Base-by-base conservation (phyloP, 2,329 filamentous ascomycete species). In the Plenodomus tracheiphilus region DNA sequence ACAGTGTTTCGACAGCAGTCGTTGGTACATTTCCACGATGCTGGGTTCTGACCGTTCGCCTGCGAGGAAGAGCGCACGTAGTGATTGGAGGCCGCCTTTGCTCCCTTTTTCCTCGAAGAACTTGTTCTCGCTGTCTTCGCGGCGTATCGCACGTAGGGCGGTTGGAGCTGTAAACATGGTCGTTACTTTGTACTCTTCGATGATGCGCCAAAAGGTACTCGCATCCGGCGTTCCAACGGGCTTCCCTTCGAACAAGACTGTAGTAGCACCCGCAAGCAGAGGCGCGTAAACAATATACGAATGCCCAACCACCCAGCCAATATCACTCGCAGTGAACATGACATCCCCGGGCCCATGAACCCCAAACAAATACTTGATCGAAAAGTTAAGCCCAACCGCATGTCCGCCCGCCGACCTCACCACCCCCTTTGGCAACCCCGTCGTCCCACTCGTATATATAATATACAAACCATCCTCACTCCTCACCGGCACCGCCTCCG, bases 201-300 rank as follows among this genome's bases (percentile, higher is more conserved):
- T 47, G 16, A 96, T 84, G 2, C 91, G 81, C 92, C 92, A 97
- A 69, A 97, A 94, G 0, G 88, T 87, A 5, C 89, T 87, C 0
- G 91, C 88, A 61, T 96, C 86, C 0, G 92, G 92, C 0, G 91
- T 96, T 4, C 91, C 91, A 11, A 96, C 80, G 0, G 92, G 92
- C 59, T 97, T 97, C n/a, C 92, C 93, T 74, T 97, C 92, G 70
- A 91, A 97, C 0, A 97, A 78, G 1, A 97, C 83, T 0, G 91
- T 96, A 1, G 91, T 86, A 2, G 92, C 91, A 4, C 92, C 92
- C 0, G 87, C 84, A 1, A 97, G 81, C 5, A 97, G 81, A 11
- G 92, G 92, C 3, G 85, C 92, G 66, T 97, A 97, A 11, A 96
- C 78, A 54, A 96, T 96, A 68, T 94, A 97, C 5, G 68, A 70